Base-by-base conservation (phyloP, 2,329 filamentous ascomycete species). In the Sporothrix phasma region DNA sequence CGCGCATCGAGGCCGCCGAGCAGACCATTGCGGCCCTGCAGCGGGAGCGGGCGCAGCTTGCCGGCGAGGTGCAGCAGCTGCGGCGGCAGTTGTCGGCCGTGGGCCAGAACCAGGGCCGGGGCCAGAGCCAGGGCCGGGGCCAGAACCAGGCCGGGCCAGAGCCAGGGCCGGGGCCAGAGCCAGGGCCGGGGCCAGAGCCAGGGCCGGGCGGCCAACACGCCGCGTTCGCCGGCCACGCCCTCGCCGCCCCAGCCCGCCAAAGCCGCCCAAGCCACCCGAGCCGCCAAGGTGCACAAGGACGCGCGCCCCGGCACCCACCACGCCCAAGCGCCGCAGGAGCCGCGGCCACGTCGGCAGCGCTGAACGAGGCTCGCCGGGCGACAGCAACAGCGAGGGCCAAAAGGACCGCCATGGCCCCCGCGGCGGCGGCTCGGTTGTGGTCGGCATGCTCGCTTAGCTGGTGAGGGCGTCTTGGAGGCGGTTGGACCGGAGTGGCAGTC, bases 1-100 rank as follows among this genome's bases (percentile, higher is more conserved):
- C 63, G 34, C 66, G 67, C 5, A 69, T 69, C 60, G 66, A 68
- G 61, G 37, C 56, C 17, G 66, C 66, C 24, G 67, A 68, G 64
- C 63, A 37, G 29, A 37, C 61, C 45, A 64, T 67, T 43, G 54
- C 41, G 5, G 17, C 22, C 8, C 61, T 66, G 45, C 41, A 19
- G 8, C 65, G 17, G 3, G 62, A 65, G 61, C 61, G 63, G 3
- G 54, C 54, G 15, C 34, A 37, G 37, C 51, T 67, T 26, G n/a
- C 19, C 5, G 19, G 26, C 11, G 64, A 67, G 62, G 54, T 64
- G 6, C 56, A 43, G 41, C 37, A 47, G 43, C 63, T 66, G 61
- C 56, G 58, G 10, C 56, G 26, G 47, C 46, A 45, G 45, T 54
- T 63, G 43, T 53, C 62, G 19, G 37, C 15, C 5, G 22, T 17